Percentiles rank a stretch among this genome's conserved stretches.
Conservation (phyloP, 139 green algal species). For the Tetratostichococcus sp. region DNA sequence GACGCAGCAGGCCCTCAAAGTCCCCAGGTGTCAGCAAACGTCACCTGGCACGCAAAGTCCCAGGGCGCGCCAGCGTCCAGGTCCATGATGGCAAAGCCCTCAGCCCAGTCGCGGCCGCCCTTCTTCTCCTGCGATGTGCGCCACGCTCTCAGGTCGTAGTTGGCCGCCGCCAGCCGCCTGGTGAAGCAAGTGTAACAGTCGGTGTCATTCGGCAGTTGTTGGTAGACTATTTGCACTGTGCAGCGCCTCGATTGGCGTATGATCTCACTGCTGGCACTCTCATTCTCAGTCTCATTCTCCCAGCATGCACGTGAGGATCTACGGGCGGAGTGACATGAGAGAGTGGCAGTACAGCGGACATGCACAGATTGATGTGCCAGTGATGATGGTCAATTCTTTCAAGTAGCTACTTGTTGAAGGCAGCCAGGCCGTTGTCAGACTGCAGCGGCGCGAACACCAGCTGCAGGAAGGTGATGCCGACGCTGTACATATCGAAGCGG, state of each 20-base stretch:
- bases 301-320: no score
- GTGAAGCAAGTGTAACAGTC: conserved; percentile 12
- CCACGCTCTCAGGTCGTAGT: conserved; percentile 60
- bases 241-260: no score
- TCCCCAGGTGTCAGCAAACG: no score
- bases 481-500: conserved; percentile 89
- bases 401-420: conserved; percentile 64
- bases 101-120: conserved; percentile 35
- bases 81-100: conserved; percentile 77
- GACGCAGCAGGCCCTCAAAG: not conserved
- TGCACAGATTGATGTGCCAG: no score
- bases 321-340: no score
- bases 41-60: conserved; percentile 40
- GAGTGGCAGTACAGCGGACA: no score
- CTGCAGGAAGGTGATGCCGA: conserved; percentile 69
- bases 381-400: no score
- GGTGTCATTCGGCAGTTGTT: no score
- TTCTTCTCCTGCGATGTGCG: conserved; percentile 45
- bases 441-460: conserved; percentile 64
- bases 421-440: conserved; percentile 67
- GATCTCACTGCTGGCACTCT: no score
- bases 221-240: no score
- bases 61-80: conserved; percentile 58
- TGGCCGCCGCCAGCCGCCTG: conserved; percentile 44
- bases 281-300: no score